Percentiles rank a stretch among this genome's conserved stretches.
These are phyloP conservation scores for Catunica adiposa DNA, from an alignment of 2,329 filamentous ascomycete genomes.

Conservation along the genomic window DNA sequence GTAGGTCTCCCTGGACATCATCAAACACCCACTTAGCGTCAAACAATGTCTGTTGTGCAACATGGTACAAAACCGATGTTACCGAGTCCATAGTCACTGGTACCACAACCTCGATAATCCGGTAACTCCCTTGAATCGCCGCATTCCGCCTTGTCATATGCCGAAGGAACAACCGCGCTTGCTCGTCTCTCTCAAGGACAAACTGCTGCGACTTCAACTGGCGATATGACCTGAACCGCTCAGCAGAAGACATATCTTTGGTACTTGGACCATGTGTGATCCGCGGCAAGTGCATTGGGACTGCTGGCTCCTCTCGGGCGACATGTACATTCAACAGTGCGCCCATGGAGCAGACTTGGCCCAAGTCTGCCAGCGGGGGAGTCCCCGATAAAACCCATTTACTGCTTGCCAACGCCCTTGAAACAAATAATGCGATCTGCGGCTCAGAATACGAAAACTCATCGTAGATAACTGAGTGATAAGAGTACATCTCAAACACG, in stretches of 20 bases:
- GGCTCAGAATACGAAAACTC: slow-evolving; percentile 27
- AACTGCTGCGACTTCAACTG: slow-evolving; percentile 22
- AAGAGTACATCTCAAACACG: slow-evolving; percentile 25
- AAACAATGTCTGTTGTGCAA: slow-evolving; percentile 20
- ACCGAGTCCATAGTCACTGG: slow-evolving; percentile 18
- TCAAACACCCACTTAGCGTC: slow-evolving; percentile 19
- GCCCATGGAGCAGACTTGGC: slow-evolving; percentile 23
- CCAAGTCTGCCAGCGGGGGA: slow-evolving; percentile 23
- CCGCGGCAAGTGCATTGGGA: slow-evolving; percentile 22
- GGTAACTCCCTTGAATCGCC: slow-evolving; percentile 18
- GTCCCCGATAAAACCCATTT: slow-evolving; percentile 31
- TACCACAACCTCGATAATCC: slow-evolving; percentile 16
- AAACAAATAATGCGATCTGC: slow-evolving; percentile 21
- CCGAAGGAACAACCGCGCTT: slow-evolving; percentile 20
- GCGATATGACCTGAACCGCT: slow-evolving; percentile 21
- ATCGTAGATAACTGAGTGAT: slow-evolving; percentile 26
- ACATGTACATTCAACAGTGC: slow-evolving; percentile 25
- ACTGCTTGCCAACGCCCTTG: slow-evolving; percentile 19
- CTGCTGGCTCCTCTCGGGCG: slow-evolving; percentile 21
- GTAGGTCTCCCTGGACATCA: slow-evolving; percentile 11
- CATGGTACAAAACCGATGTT: slow-evolving; percentile 19
- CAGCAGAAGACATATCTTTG: slow-evolving; percentile 19
- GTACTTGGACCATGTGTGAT: slow-evolving; percentile 22
- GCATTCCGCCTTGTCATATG: slow-evolving; percentile 21
- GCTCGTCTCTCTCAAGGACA: slow-evolving; percentile 22